Percentiles rank a stretch among this genome's conserved stretches.
phyloP scores from a whole-genome alignment of 1,139 yeast genomes.

The Schwanniomyces etchellsii region DNA sequence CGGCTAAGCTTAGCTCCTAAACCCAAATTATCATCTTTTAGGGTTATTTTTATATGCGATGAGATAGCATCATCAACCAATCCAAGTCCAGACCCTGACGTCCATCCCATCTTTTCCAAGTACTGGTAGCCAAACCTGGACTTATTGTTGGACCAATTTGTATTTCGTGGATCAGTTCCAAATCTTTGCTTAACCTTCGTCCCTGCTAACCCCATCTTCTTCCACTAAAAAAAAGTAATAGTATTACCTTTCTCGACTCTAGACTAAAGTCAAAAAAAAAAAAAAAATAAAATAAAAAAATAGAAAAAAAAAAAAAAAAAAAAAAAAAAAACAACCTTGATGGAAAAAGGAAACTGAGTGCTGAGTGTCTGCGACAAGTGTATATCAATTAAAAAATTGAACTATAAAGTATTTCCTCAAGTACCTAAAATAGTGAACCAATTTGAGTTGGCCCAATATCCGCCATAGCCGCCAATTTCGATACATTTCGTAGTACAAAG shows the following conservation, averaged over 20 bases:
- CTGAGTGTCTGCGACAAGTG: no score
- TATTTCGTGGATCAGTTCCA: constrained; percentile 90
- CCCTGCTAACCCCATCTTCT: constrained; percentile 82
- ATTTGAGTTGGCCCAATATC: constrained; percentile 42
- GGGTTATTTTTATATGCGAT: constrained; percentile 73
- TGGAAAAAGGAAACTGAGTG: constrained; percentile 1
- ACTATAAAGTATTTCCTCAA: constrained; percentile 3
- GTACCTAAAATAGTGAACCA: constrained; percentile 49
- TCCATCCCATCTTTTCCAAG: constrained; percentile 82
- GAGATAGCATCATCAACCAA: constrained; percentile 57
- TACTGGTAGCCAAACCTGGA: constrained; percentile 85
- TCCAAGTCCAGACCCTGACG: constrained; percentile 87
- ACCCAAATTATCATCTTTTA: constrained; percentile 81
- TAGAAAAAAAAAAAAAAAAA: no score
- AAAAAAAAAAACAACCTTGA: no score
- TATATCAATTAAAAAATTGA: constrained; percentile 1
- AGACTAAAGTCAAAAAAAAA: background rate
- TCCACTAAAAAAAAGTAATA: background rate
- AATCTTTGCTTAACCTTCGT: constrained; percentile 76
- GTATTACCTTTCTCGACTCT: no score
- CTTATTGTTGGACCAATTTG: constrained; percentile 89
- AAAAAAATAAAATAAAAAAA: background rate
- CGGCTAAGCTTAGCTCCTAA: constrained; percentile 73
- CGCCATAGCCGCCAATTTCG: constrained; percentile 31
- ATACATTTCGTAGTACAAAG: constrained; percentile 39